phyloP scores from a whole-genome alignment of 164 flowering plant genomes.

The Saururus chinensis region DNA sequence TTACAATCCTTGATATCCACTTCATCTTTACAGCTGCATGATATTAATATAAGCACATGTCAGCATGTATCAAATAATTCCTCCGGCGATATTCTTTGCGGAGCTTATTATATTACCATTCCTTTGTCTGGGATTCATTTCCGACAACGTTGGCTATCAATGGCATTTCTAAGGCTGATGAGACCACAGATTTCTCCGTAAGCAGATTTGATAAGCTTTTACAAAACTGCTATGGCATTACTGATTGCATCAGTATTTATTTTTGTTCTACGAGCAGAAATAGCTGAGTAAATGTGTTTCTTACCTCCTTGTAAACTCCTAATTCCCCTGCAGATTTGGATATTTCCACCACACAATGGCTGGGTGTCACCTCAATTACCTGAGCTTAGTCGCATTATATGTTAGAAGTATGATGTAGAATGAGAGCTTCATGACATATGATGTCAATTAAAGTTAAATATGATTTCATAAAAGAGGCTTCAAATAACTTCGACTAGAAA shows the following conservation, averaged over 20 bases:
- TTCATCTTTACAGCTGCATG: slow-evolving; percentile 24
- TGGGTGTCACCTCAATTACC: slow-evolving; percentile 73
- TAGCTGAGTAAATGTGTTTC: background rate
- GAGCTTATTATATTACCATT: slow-evolving; percentile 13
- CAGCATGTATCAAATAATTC: slow-evolving; percentile 1
- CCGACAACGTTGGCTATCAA: slow-evolving; percentile 1
- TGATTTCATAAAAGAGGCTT: too few species aligned
- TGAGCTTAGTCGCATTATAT: slow-evolving; percentile 9
- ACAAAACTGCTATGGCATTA: slow-evolving; percentile 46
- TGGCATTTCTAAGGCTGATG: slow-evolving; percentile 5
- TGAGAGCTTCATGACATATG: too few species aligned
- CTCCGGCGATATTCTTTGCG: background rate
- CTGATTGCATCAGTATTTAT: background rate
- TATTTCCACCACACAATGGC: slow-evolving; percentile 60
- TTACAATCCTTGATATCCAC: slow-evolving; percentile 3
- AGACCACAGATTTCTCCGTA: slow-evolving; percentile 18
- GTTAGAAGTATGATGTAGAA: background rate
- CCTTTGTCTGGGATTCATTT: slow-evolving; percentile 8
- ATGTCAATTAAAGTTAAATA: too few species aligned
- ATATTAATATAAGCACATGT: slow-evolving; percentile 9
- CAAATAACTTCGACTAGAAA: too few species aligned
- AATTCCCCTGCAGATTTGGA: slow-evolving; percentile 59
- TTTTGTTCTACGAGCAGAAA: background rate
- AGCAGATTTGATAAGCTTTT: slow-evolving; percentile 49
- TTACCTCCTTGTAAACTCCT: slow-evolving; percentile 42